Percentiles rank a stretch among this genome's conserved stretches.
These are phyloP conservation scores for Psilocybe subaeruginosa DNA, from an alignment of 768 basidiomycete genomes.

Conservation along the genomic window DNA sequence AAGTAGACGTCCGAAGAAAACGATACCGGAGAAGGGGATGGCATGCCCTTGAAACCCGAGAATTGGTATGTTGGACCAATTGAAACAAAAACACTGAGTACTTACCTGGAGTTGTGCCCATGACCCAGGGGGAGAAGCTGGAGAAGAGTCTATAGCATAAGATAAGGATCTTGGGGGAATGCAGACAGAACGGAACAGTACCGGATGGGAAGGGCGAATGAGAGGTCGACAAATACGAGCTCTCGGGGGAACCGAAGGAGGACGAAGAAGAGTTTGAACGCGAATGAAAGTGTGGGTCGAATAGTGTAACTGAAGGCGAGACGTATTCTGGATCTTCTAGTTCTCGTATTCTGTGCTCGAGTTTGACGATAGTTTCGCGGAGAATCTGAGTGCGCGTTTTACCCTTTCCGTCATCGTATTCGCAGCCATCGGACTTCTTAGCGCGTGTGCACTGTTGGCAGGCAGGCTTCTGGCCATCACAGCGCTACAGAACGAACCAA, in stretches of 20 bases:
- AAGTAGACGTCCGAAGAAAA: slow-evolving; percentile 50
- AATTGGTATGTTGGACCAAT: background rate
- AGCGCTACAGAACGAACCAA: slow-evolving; percentile 50
- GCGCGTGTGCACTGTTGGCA: slow-evolving; percentile 81
- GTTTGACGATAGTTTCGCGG: slow-evolving; percentile 73
- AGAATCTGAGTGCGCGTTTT: slow-evolving; percentile 82
- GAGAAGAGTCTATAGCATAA: slow-evolving; percentile 35
- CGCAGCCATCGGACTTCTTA: slow-evolving; percentile 75
- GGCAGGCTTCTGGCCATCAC: slow-evolving; percentile 76
- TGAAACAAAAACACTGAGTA: background rate
- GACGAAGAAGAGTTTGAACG: slow-evolving; percentile 60
- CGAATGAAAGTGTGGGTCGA: slow-evolving; percentile 63
- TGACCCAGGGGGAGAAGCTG: slow-evolving; percentile 53
- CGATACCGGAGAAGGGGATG: slow-evolving; percentile 56
- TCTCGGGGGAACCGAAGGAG: slow-evolving; percentile 55
- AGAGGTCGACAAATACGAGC: slow-evolving; percentile 52
- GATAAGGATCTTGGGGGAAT: background rate
- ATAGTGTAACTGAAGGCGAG: slow-evolving; percentile 68
- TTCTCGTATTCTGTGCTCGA: slow-evolving; percentile 73
- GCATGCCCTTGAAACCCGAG: slow-evolving; percentile 32
- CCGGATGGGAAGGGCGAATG: slow-evolving; percentile 56
- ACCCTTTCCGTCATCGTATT: slow-evolving; percentile 85
- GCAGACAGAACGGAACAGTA: background rate
- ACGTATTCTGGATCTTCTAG: slow-evolving; percentile 77
- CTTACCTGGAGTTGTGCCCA: slow-evolving; percentile 48